Conservation (phyloP, 805 yeast species). For the Torulaspora quercuum region DNA sequence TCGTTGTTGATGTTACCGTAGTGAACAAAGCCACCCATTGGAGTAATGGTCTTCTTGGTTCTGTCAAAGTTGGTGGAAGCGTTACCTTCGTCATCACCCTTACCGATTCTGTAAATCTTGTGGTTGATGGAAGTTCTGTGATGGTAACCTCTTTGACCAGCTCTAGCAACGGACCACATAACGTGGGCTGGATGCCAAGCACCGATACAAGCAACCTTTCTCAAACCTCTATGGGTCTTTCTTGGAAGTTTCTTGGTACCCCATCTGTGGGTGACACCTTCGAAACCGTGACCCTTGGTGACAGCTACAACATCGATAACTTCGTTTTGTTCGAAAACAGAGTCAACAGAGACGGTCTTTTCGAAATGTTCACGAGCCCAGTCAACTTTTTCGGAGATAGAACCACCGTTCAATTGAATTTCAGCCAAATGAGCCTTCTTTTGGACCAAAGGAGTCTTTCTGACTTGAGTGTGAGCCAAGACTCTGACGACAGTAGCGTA, state of each 20-base stretch:
- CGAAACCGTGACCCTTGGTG: conserved; percentile 99
- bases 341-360: conserved; percentile 93
- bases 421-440: conserved; percentile 99
- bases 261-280: conserved; percentile 99
- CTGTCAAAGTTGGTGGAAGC: conserved; percentile 98
- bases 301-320: conserved; percentile 98
- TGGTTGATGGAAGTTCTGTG: conserved; percentile 99
- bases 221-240: conserved; percentile 99
- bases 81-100: conserved; percentile 88
- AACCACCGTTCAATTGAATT: conserved; percentile 99
- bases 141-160: conserved; percentile 99
- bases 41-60: conserved; percentile 99
- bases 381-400: conserved; percentile 92
- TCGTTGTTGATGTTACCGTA: conserved; percentile 98
- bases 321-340: conserved; percentile 98
- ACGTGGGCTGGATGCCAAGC: conserved; percentile 99
- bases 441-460: conserved; percentile 98
- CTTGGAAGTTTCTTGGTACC: conserved; percentile 99
- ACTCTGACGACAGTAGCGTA: conserved; percentile 99
- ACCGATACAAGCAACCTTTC: conserved; percentile 99
- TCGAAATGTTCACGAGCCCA: conserved; percentile 99
- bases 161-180: conserved; percentile 99
- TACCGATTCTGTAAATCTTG: conserved; percentile 99
- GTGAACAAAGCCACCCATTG: conserved; percentile 99
- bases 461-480: conserved; percentile 98